These are phyloP conservation scores for Biscogniauxia mediterranea DNA, from an alignment of 2,329 filamentous ascomycete species.

Conservation along the genomic window DNA sequence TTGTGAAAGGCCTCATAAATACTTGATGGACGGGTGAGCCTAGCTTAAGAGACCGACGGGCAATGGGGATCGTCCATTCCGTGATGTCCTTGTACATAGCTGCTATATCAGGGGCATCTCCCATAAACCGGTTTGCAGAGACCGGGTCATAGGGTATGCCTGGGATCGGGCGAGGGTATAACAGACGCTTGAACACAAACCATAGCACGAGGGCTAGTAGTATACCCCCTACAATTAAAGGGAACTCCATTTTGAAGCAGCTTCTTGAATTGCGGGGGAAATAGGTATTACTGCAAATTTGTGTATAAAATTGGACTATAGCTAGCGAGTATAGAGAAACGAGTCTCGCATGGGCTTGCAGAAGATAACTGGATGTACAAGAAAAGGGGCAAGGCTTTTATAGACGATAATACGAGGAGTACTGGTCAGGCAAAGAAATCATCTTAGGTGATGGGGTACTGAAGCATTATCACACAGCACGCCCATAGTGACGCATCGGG, in stretches of 20 bases:
- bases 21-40: background rate
- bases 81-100: background rate
- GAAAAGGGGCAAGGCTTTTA: too few relatives aligned
- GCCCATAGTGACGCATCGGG: background rate
- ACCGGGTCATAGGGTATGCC: background rate
- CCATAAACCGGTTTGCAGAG: background rate
- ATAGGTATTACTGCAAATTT: background rate
- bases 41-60: background rate
- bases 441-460: too few relatives aligned
- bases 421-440: too few relatives aligned
- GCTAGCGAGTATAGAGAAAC: too few relatives aligned
- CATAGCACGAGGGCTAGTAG: background rate
- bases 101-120: background rate
- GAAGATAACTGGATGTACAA: too few relatives aligned
- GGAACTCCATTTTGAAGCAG: background rate
- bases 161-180: background rate
- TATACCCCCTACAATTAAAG: background rate
- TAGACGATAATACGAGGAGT: too few relatives aligned
- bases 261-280: background rate
- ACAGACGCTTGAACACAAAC: background rate
- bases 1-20: constrained; percentile 7
- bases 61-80: background rate
- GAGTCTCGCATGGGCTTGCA: too few relatives aligned
- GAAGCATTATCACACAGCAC: too few relatives aligned
- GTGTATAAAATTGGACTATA: background rate